Conservation (phyloP, 495 filamentous ascomycete genomes). For the Podospora bellae-mahoneyi region DNA sequence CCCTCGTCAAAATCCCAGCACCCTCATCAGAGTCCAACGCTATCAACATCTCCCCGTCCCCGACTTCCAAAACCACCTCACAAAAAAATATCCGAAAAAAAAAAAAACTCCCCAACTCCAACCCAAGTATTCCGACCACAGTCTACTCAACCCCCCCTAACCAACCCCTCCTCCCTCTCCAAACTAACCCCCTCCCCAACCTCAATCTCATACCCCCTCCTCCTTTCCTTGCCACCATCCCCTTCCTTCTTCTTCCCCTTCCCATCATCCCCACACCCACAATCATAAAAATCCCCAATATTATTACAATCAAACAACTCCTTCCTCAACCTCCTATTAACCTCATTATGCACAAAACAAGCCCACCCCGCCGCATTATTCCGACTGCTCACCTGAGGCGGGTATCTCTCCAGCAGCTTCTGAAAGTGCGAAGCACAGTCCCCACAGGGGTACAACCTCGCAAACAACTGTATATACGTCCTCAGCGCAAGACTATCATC, state of each 20-base stretch:
- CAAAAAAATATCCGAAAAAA: background rate
- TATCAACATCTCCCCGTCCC: background rate
- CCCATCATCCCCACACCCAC: slow-evolving; percentile 82
- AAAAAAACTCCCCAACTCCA: background rate
- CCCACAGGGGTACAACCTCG: slow-evolving; percentile 89
- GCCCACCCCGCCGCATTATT: slow-evolving; percentile 86
- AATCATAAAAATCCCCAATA: slow-evolving; percentile 92
- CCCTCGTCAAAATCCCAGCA: too few species aligned
- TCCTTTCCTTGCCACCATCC: slow-evolving; percentile 14
- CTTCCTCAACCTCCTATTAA: slow-evolving; percentile 84
- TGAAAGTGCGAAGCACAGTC: slow-evolving; percentile 94
- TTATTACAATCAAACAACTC: slow-evolving; percentile 80
- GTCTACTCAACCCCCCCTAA: slow-evolving; percentile 18
- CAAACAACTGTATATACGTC: slow-evolving; percentile 85
- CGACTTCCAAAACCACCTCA: background rate
- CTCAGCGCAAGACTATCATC: slow-evolving; percentile 82
- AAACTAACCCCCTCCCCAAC: slow-evolving; percentile 28
- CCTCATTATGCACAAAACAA: slow-evolving; percentile 91
- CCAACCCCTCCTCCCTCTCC: slow-evolving; percentile 41
- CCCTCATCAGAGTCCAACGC: background rate
- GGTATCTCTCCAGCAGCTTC: slow-evolving; percentile 71
- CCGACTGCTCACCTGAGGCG: slow-evolving; percentile 85
- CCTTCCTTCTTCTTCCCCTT: slow-evolving; percentile 35
- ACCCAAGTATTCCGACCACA: background rate
- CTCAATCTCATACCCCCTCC: background rate